Evolutionary conservation across 495 filamentous ascomycete species (phyloP), one percentile per base, ranked within the genome.

Genomic region (Penicillium bovifimosum): DNA sequence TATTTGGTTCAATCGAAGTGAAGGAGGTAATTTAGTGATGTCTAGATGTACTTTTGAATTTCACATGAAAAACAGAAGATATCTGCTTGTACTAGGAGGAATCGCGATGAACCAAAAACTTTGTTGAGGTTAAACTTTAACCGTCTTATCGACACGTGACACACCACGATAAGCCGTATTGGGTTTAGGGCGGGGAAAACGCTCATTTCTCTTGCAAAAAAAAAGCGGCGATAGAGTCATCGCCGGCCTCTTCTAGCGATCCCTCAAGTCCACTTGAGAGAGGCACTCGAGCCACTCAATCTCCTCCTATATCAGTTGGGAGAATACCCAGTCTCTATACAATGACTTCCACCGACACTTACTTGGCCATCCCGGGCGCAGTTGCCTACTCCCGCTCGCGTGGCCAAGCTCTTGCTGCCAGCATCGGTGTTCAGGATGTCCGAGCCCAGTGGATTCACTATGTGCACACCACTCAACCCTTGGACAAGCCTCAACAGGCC

Each of bases 401-500:
- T 40, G 70, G 75, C 28, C 64, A 68, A 60, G 73, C 69, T 38
- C 66, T 80, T 58, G 76, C 74, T 50, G 60, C 71, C 24, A 76
- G 74, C 31, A 70, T 83, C 31, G 80, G 77, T 26, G 81, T 80
- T 5, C 61, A 68, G 42, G 73, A 80, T 52, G 75, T 86, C 9
- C 75, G 78, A 31, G 82, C 83, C 9, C 72, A 84, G 58, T 87
- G 80, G 76, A 62, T 87, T 31, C 85, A 88, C 63, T 88, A 81
- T 48, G 73, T 85, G n/a, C 70, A 75, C 44, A 64, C 74, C 13
- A 60, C 63, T 4, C 68, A 73, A 41, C 63, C 60, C 5, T 57
- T 81, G 34, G 59, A 69, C 13, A 63, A 75, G 5, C 45, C 60
- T 4, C 71, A 80, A 55, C 66, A 74, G 43, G 64, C 71, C 18